Percentiles rank a stretch among this genome's conserved stretches.
Evolutionary conservation across 2,329 filamentous ascomycete genomes (phyloP).

Genomic region (Uncinocarpus reesii): DNA sequence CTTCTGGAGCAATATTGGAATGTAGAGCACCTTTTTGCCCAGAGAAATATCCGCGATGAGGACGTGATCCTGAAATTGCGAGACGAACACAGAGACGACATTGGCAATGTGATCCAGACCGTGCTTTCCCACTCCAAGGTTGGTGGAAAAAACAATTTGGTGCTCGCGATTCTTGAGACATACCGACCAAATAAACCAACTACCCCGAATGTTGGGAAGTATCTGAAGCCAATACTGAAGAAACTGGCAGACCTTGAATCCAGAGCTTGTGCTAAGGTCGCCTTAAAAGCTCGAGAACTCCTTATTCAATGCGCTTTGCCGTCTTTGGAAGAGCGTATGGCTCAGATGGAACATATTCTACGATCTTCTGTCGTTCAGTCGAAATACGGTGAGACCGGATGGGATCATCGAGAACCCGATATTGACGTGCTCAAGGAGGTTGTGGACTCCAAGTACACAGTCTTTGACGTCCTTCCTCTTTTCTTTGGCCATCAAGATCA

Average conservation of each 20-base stretch:
- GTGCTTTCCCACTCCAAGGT: conserved; percentile 92
- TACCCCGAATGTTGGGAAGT: conserved; percentile 76
- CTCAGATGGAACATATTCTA: conserved; percentile 97
- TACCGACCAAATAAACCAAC: conserved; percentile 92
- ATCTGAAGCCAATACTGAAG: conserved; percentile 71
- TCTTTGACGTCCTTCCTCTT: conserved; percentile 87
- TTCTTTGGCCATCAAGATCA: conserved; percentile 94
- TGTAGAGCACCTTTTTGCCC: conserved; percentile 79
- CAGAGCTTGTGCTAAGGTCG: conserved; percentile 80
- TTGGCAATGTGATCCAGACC: conserved; percentile 70
- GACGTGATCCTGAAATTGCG: conserved; percentile 87
- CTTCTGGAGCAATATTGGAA: conserved; percentile 74
- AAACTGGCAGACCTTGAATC: conserved; percentile 86
- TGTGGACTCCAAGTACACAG: conserved; percentile 95
- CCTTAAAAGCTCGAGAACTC: conserved; percentile 91
- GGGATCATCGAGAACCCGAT: conserved; percentile 89
- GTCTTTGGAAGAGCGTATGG: conserved; percentile 84
- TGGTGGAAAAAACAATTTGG: conserved; percentile 83
- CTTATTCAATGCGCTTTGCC: conserved; percentile 95
- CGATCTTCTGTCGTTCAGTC: conserved; percentile 92
- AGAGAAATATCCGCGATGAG: conserved; percentile 75
- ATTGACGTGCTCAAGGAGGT: conserved; percentile 91
- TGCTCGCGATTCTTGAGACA: conserved; percentile 82
- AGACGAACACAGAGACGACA: conserved; percentile 93
- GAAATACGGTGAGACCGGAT: conserved; percentile 92